phyloP scores from a whole-genome alignment of 257 asterid genomes.

The Anisodus acutangulus region DNA sequence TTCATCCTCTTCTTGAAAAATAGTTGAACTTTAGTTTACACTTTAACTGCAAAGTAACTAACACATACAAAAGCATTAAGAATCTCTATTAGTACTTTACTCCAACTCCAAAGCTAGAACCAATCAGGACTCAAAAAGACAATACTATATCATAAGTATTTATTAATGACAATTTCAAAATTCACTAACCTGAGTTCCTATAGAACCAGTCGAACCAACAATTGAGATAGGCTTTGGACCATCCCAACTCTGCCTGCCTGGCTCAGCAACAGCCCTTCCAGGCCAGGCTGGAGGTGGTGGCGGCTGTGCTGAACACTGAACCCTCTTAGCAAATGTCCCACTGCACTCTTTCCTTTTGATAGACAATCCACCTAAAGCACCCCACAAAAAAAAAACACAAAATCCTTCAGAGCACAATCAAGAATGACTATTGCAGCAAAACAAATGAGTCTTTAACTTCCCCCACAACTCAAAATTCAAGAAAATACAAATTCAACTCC shows the following conservation, averaged over 20 bases:
- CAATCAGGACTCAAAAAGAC: background rate
- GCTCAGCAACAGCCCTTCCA: constrained; percentile 77
- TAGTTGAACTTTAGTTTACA: background rate
- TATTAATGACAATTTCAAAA: background rate
- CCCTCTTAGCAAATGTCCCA: constrained; percentile 50
- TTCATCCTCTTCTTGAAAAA: constrained; percentile 14
- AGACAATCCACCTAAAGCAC: constrained; percentile 59
- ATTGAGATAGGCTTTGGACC: constrained; percentile 96
- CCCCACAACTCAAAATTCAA: constrained; percentile 12
- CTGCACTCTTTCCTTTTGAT: constrained; percentile 66
- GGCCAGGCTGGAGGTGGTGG: constrained; percentile 97
- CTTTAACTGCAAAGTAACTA: constrained; percentile 22
- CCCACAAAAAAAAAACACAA: background rate
- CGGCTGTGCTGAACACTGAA: constrained; percentile 68
- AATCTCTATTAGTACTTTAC: background rate
- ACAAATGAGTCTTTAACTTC: background rate
- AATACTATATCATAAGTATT: background rate
- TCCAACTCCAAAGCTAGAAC: background rate
- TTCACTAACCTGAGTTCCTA: constrained; percentile 86
- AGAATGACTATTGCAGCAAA: background rate
- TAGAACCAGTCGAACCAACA: constrained; percentile 98
- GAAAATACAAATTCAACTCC: background rate
- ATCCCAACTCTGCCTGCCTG: constrained; percentile 72
- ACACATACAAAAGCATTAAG: constrained; percentile 3
- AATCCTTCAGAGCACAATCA: background rate